Conservation (phyloP, 129 eudicot genomes). For the Kitagawia praeruptora region DNA sequence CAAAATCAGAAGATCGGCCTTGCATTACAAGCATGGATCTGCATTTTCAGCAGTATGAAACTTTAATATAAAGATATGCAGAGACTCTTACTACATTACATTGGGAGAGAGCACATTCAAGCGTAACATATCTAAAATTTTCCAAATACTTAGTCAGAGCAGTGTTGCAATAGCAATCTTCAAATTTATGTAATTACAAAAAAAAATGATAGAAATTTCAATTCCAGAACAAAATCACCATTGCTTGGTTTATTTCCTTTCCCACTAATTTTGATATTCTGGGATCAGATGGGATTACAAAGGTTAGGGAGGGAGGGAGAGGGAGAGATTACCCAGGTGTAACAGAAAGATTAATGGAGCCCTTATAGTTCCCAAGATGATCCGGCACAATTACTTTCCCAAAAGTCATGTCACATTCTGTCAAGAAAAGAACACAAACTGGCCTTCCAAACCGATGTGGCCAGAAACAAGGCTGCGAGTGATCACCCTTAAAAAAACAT, state of each 20-base stretch:
- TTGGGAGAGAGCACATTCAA: background rate
- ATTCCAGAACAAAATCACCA: background rate
- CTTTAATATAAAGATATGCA: background rate
- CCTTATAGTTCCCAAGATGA: conserved; percentile 54
- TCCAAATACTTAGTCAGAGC: background rate
- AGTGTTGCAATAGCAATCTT: background rate
- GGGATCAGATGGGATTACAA: too few species aligned
- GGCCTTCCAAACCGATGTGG: conserved; percentile 72
- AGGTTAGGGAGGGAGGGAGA: background rate
- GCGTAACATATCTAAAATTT: too few species aligned
- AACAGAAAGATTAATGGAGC: conserved; percentile 54
- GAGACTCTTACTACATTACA: background rate
- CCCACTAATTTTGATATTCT: too few species aligned
- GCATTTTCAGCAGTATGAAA: conserved; percentile 7
- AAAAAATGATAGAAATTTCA: background rate
- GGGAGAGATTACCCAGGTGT: conserved; percentile 54
- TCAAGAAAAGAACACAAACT: conserved; percentile 44
- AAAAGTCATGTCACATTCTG: conserved; percentile 64
- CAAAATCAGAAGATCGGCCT: conserved; percentile 57
- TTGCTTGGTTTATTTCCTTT: too few species aligned
- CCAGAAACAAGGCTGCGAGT: conserved; percentile 65
- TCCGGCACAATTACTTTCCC: conserved; percentile 44
- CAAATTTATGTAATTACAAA: background rate
- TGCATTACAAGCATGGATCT: conserved; percentile 69
- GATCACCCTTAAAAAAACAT: conserved; percentile 51